Percentiles rank a stretch among this genome's conserved stretches.
Evolutionary conservation across 1,284 basidiomycete species (phyloP).

Genomic region (Termitomyces sp.): DNA sequence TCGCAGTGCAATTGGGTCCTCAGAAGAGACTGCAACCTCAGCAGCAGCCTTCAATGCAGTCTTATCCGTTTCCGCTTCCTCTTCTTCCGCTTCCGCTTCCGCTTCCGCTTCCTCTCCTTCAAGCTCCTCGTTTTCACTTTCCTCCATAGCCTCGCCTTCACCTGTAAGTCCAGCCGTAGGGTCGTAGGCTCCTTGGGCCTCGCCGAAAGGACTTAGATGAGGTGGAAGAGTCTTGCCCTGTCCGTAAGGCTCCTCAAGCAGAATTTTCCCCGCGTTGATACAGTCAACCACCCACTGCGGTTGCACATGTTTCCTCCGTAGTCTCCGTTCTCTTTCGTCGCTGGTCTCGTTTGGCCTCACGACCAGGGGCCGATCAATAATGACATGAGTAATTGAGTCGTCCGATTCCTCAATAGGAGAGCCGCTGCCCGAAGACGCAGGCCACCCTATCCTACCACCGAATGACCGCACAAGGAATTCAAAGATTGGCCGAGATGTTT

Average conservation of each 20-base stretch:
- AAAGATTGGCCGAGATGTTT: slow-evolving; percentile 88
- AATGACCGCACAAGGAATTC: slow-evolving; percentile 94
- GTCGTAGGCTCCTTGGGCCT: slow-evolving; percentile 76
- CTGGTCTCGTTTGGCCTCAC: slow-evolving; percentile 47
- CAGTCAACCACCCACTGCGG: slow-evolving; percentile 99
- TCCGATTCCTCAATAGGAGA: slow-evolving; percentile 74
- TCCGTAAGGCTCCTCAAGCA: slow-evolving; percentile 83
- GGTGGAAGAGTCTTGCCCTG: slow-evolving; percentile 90
- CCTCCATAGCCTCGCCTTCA: slow-evolving; percentile 27
- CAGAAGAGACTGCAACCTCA: slow-evolving; percentile 26
- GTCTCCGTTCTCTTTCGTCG: slow-evolving; percentile 58
- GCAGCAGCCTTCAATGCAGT: slow-evolving; percentile 23
- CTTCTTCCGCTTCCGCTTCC: slow-evolving; percentile 8
- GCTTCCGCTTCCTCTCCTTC: slow-evolving; percentile 9
- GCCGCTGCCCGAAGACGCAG: slow-evolving; percentile 78
- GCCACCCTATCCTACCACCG: slow-evolving; percentile 89
- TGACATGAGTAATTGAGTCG: slow-evolving; percentile 89
- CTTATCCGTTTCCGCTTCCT: slow-evolving; percentile 3
- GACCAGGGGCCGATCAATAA: slow-evolving; percentile 83
- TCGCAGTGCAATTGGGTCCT: slow-evolving; percentile 70
- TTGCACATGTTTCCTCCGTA: slow-evolving; percentile 85
- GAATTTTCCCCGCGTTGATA: slow-evolving; percentile 82
- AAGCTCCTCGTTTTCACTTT: slow-evolving; percentile 27
- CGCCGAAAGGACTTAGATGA: slow-evolving; percentile 94
- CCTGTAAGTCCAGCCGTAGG: slow-evolving; percentile 39